Conservation (phyloP, 306 rosid genomes). For the Lupinus albus region DNA sequence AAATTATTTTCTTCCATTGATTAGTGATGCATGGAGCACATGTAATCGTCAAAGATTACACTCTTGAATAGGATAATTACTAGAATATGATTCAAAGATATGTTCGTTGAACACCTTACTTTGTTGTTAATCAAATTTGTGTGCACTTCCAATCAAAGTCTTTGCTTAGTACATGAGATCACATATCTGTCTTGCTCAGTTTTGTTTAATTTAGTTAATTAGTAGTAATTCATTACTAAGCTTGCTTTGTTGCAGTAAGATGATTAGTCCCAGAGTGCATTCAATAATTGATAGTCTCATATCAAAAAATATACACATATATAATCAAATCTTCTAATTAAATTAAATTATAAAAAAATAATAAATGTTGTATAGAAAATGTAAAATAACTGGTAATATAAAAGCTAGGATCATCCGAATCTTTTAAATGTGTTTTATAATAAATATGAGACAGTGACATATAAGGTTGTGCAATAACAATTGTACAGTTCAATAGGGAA, state of each 20-base stretch:
- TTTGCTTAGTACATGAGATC: constrained; percentile 43
- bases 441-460: too few species aligned
- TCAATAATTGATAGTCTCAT: too few species aligned
- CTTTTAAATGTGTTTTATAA: too few species aligned
- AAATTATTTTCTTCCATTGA: neutral
- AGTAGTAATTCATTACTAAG: too few species aligned
- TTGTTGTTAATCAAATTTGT: constrained; percentile 38
- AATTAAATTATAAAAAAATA: too few species aligned
- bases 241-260: too few species aligned
- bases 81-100: constrained; percentile 59
- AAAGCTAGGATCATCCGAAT: too few species aligned
- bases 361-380: too few species aligned
- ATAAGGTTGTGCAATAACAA: constrained; percentile 15
- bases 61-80: constrained; percentile 36
- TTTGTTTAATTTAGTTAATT: constrained; percentile 29
- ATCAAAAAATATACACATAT: too few species aligned
- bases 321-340: too few species aligned
- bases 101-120: constrained; percentile 44
- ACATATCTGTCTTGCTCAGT: constrained; percentile 39
- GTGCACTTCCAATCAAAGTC: constrained; percentile 41
- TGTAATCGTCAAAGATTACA: constrained; percentile 43
- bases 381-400: too few species aligned
- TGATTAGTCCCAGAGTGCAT: too few species aligned
- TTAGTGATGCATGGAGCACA: constrained; percentile 48
- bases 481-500: neutral